phyloP scores from a whole-genome alignment of 345 rosid genomes.

The Eucalyptus rudis region DNA sequence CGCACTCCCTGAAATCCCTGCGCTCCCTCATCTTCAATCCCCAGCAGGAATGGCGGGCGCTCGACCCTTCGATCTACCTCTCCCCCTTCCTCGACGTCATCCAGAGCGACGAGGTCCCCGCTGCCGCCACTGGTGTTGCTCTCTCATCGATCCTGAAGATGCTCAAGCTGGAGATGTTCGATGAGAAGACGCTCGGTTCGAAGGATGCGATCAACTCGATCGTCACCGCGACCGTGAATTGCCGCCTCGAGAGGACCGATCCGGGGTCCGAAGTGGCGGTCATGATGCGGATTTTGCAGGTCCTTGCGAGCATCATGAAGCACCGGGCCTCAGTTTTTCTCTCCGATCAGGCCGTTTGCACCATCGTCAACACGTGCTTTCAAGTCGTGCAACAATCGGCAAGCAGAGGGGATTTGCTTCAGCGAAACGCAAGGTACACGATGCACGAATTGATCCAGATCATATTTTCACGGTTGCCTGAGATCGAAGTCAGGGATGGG shows the following conservation, averaged over 20 bases:
- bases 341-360: conserved; percentile 64
- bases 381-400: conserved; percentile 78
- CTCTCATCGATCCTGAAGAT: conserved; percentile 58
- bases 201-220: conserved; percentile 48
- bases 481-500: conserved; percentile 34
- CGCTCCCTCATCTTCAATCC: conserved; percentile 84
- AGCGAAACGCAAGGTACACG: conserved; percentile 57
- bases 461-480: conserved; percentile 56
- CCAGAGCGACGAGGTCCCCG: conserved; percentile 71
- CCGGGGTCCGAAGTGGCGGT: conserved; percentile 50
- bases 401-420: conserved; percentile 66
- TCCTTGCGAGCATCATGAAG: conserved; percentile 44
- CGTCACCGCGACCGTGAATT: conserved; percentile 52
- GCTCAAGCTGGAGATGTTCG: conserved; percentile 50
- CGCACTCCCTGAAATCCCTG: conserved; percentile 65
- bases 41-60: conserved; percentile 69
- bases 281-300: conserved; percentile 81
- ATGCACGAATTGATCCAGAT: conserved; percentile 85
- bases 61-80: conserved; percentile 73
- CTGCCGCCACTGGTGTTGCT: conserved; percentile 58
- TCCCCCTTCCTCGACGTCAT: conserved; percentile 76
- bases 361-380: conserved; percentile 78
- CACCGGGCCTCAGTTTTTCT: conserved; percentile 49
- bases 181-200: conserved; percentile 71
- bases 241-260: conserved; percentile 77